phyloP scores from a whole-genome alignment of 768 basidiomycete genomes.

The Suillus variegatus region DNA sequence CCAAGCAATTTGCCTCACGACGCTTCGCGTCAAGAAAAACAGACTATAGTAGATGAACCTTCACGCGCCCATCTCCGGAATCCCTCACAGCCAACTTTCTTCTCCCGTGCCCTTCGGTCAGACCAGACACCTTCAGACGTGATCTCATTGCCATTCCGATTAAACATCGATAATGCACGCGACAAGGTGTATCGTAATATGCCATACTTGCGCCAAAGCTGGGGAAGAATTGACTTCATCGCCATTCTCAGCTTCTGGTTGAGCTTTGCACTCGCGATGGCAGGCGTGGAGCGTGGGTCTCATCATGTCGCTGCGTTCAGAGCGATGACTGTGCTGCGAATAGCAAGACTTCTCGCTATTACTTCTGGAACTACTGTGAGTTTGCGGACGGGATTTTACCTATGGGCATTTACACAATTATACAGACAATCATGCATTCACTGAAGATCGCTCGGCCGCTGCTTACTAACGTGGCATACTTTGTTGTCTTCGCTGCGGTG shows the following conservation, averaged over 20 bases:
- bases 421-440: conserved; percentile 84
- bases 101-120: conserved; percentile 49
- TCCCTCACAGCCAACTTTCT: conserved; percentile 48
- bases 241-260: conserved; percentile 90
- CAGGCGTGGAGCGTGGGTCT: conserved; percentile 63
- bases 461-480: conserved; percentile 88
- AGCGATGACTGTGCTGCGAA: conserved; percentile 84
- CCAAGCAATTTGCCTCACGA: neutral
- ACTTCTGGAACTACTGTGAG: conserved; percentile 90
- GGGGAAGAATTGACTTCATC: conserved; percentile 88
- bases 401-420: conserved; percentile 3
- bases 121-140: conserved; percentile 42
- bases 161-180: conserved; percentile 56
- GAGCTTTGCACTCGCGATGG: conserved; percentile 67
- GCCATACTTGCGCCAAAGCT: conserved; percentile 90
- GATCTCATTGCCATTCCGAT: conserved; percentile 59
- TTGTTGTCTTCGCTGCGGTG: conserved; percentile 86
- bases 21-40: neutral
- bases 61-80: conserved; percentile 42
- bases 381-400: conserved; percentile 9
- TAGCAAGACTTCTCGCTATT: conserved; percentile 78
- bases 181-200: conserved; percentile 65
- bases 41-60: neutral
- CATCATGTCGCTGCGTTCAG: conserved; percentile 86
- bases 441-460: conserved; percentile 88